Evolutionary conservation across 2,329 filamentous ascomycete genomes (phyloP).

Genomic region (Aspergillus tamarii): DNA sequence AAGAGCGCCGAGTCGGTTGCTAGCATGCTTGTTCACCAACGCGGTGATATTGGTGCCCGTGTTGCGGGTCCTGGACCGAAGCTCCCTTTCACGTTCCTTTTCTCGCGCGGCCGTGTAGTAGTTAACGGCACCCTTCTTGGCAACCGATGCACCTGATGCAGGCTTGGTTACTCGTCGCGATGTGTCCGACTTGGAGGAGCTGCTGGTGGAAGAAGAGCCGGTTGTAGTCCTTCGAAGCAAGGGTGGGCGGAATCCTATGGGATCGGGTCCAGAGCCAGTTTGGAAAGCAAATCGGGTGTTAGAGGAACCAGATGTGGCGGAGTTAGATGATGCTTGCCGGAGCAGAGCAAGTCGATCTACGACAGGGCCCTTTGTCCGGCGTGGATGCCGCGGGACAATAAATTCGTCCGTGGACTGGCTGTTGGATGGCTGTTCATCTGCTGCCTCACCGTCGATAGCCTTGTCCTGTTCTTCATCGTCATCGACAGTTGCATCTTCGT

Average conservation of each 20-base stretch:
- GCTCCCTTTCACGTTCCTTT: slow-evolving; percentile 60
- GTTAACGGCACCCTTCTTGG: slow-evolving; percentile 64
- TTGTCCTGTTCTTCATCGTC: slow-evolving; percentile 58
- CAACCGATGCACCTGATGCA: slow-evolving; percentile 48
- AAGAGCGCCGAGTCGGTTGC: slow-evolving; percentile 41
- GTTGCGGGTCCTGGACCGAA: slow-evolving; percentile 54
- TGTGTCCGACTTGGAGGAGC: slow-evolving; percentile 24
- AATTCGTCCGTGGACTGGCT: slow-evolving; percentile 28
- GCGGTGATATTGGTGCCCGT: slow-evolving; percentile 35
- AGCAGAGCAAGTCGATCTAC: slow-evolving; percentile 50
- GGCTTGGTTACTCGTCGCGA: slow-evolving; percentile 33
- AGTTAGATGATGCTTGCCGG: slow-evolving; percentile 49
- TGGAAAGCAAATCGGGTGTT: slow-evolving; percentile 41
- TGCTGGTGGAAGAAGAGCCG: slow-evolving; percentile 33
- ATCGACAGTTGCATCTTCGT: slow-evolving; percentile 56
- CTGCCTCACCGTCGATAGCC: slow-evolving; percentile 31
- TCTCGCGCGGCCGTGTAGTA: slow-evolving; percentile 60
- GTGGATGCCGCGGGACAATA: slow-evolving; percentile 37
- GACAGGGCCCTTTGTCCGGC: slow-evolving; percentile 45
- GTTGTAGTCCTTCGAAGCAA: slow-evolving; percentile 36
- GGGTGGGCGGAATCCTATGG: slow-evolving; percentile 38
- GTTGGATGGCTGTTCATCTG: slow-evolving; percentile 22
- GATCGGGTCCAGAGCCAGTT: slow-evolving; percentile 20
- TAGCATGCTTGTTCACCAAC: slow-evolving; percentile 45
- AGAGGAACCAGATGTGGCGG: slow-evolving; percentile 32